Conservation (phyloP, 2,329 filamentous ascomycete species). For the Alternaria sp. region DNA sequence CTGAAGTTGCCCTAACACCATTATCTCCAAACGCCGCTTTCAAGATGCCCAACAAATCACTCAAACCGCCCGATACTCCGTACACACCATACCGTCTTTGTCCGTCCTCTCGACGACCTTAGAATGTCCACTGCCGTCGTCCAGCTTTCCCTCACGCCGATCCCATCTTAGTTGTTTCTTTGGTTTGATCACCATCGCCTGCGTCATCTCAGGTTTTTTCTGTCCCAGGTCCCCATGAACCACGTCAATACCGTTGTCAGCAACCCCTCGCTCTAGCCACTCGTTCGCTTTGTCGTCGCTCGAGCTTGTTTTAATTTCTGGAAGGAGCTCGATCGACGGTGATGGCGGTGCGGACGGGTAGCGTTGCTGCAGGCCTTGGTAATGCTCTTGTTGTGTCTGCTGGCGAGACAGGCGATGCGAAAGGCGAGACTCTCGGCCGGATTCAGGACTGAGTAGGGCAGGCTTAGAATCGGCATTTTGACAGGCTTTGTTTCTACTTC, state of each 20-base stretch:
- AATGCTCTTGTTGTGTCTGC: constrained; percentile 14
- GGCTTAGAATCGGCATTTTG: not conserved
- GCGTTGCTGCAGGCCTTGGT: constrained; percentile 15
- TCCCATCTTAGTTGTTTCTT: constrained; percentile 16
- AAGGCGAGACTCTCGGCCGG: constrained; percentile 6
- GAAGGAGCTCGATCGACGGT: constrained; percentile 20
- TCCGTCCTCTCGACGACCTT: not conserved
- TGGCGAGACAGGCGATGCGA: constrained; percentile 14
- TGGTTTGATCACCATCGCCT: constrained; percentile 2
- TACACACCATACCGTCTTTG: not conserved
- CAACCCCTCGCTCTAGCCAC: constrained; percentile 28
- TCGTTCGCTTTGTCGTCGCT: constrained; percentile 25
- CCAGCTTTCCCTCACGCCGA: constrained; percentile 2
- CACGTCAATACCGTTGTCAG: constrained; percentile 1
- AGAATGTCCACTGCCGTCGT: not conserved
- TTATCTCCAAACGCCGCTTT: not conserved
- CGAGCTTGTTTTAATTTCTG: constrained; percentile 20
- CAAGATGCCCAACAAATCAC: not conserved
- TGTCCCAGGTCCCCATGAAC: constrained; percentile 14
- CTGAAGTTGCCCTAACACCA: not conserved
- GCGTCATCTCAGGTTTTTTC: constrained; percentile 8
- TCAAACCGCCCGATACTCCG: not conserved
- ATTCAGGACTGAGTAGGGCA: constrained; percentile 8
- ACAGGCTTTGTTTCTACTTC: not conserved
- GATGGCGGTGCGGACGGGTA: constrained; percentile 13